Percentiles rank a stretch among this genome's conserved stretches.
Conservation (phyloP, 2,329 filamentous ascomycete genomes). For the Fusarium azukiicola region DNA sequence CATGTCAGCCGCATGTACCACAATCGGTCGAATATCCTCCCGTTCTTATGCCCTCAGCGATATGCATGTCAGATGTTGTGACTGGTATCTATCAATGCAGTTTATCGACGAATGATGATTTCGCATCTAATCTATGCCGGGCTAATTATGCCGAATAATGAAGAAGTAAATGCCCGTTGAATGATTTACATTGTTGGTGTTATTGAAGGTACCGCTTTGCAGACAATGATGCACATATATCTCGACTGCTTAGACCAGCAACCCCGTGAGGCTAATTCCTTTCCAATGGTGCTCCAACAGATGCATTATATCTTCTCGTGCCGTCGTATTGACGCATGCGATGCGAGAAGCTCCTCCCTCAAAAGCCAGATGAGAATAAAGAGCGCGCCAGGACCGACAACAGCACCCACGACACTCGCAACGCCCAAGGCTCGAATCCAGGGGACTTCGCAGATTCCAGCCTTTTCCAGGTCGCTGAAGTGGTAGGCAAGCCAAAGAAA, state of each 20-base stretch:
- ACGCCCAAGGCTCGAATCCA: constrained; percentile 20
- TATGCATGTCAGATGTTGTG: background rate
- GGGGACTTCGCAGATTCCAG: constrained; percentile 39
- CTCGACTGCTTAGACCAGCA: background rate
- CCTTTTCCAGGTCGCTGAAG: constrained; percentile 49
- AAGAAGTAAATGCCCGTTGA: too few species aligned
- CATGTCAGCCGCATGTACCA: background rate
- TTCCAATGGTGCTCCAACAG: background rate
- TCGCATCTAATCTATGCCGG: too few species aligned
- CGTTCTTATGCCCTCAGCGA: constrained; percentile 9
- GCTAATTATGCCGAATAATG: too few species aligned
- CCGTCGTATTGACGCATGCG: background rate
- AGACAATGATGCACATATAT: background rate
- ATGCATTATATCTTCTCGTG: background rate
- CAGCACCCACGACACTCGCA: background rate
- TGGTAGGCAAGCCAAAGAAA: constrained; percentile 52
- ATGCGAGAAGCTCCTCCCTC: constrained; percentile 43
- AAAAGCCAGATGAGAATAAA: constrained; percentile 47
- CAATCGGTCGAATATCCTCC: background rate
- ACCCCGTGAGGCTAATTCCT: background rate
- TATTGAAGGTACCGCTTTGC: too few species aligned
- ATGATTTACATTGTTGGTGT: too few species aligned
- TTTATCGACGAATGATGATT: too few species aligned
- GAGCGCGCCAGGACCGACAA: constrained; percentile 42
- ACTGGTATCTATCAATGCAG: too few species aligned